Percentiles rank a stretch among this genome's conserved stretches.
phyloP scores from a whole-genome alignment of 345 rosid genomes.

The Populus nigra region DNA sequence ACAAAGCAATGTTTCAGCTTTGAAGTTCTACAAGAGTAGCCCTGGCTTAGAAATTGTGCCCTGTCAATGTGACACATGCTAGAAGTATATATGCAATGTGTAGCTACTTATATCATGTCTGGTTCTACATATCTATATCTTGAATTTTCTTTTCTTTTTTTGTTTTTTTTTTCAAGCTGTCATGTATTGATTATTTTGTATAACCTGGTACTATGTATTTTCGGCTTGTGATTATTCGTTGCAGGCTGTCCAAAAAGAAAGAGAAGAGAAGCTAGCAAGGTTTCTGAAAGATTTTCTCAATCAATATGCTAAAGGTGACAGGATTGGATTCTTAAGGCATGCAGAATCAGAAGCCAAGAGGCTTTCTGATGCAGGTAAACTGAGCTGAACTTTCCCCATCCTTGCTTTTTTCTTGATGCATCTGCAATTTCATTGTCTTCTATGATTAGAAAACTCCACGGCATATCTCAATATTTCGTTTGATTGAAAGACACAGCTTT shows the following conservation, averaged over 20 bases:
- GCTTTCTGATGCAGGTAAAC: conserved; percentile 51
- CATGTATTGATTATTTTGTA: neutral
- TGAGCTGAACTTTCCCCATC: neutral
- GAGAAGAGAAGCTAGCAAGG: conserved; percentile 71
- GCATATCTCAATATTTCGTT: neutral
- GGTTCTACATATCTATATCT: neutral
- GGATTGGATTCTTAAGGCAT: conserved; percentile 43
- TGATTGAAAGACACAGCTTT: conserved; percentile 38
- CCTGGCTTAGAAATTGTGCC: neutral
- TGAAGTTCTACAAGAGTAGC: neutral
- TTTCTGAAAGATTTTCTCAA: conserved; percentile 47
- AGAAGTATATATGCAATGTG: neutral
- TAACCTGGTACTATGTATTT: neutral
- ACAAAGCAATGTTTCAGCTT: neutral
- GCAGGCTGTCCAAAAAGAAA: conserved; percentile 65
- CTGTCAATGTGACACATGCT: neutral
- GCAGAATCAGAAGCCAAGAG: conserved; percentile 61
- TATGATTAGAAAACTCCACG: neutral
- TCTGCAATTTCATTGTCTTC: neutral
- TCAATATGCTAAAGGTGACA: conserved; percentile 59
- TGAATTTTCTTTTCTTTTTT: neutral
- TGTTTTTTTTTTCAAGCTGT: too few species aligned
- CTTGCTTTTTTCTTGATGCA: neutral
- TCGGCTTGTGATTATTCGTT: neutral
- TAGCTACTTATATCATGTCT: neutral